Evolutionary conservation across 441 rosid species (phyloP), one percentile per base, ranked within the genome.

Genomic region (Bruguiera hainesii): DNA sequence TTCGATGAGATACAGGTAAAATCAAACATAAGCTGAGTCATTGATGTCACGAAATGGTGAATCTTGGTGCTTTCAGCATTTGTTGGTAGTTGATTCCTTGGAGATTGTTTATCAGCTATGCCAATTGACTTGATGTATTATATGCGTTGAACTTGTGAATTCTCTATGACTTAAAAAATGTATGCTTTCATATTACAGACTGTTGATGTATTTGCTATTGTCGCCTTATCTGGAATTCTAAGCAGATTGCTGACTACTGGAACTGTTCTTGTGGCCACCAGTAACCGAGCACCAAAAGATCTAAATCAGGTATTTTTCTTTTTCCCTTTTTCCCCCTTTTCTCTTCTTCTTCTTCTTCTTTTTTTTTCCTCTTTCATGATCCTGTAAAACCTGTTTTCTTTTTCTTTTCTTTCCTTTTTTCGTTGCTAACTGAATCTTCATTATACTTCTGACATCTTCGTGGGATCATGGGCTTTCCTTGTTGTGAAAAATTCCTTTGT

Each of bases 161-260:
- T 39, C 5, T 11, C 1, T 3, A 39, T 11, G 48, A 39, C 48
- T 11, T 39, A 11, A 39, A 26, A 25, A 39, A 18, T 0, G 3
- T 39, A 39, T 39, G 79, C 67, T 81, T 71, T 73, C 77, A 52
- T 81, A 55, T 79, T 76, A 66, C 98, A 93, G 97, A 83, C 98
- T 66, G 94, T 89, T 82, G 96, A 93, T 82, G 97, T 89, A 35
- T 93, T 93, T 84, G 96, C 98, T 68, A 85, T 93, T 84, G 94
- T 93, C 76, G 93, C 98, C 83, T 84, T 93, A 79, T 93, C 98
- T 84, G 97, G 97, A 79, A 90, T 93, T 76, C 77, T 93, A 72
- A 89, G 96, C 89, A 93, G 98, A 87, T 83, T 93, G 74, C 73
- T 93, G 76, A 69, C 77, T 71, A 85, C 81, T 66, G 98, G 98